Evolutionary conservation across 495 filamentous ascomycete species (phyloP), one percentile per base, ranked within the genome.

Genomic region (Echria macrotheca): DNA sequence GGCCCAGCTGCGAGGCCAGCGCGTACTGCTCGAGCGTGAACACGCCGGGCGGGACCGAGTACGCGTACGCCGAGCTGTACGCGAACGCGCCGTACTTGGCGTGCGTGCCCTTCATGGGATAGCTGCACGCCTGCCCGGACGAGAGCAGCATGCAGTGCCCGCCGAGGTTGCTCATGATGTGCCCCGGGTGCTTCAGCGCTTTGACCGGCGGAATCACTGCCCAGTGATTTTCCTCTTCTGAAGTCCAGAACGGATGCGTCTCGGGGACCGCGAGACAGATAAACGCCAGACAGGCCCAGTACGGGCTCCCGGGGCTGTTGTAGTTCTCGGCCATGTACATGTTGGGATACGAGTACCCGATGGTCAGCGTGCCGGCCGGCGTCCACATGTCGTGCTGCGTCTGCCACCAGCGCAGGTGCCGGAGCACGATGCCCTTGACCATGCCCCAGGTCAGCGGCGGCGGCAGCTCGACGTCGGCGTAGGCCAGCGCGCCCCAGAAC

Each of bases 81-180:
- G 85, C 84, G 61, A 89, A 89, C 52, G 79, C 76, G 15, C 86
- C 86, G 65, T 91, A 91, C 57, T 90, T 90, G 49, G 86, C 83
- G 59, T 89, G 85, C 2, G 84, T 87, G 18, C 82, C 85, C 61
- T 82, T 85, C 65, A 89, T 78, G 0, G 85, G 82, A 62, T 89
- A 89, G 62, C 84, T 81, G 68, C 86, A 89, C 26, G 80, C 82
- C 56, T 89, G 85, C 11, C 86, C 86, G 0, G 81, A 84, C 3
- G 80, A 84, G 3, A 91, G 75, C 12, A 89, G 70, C 68, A 87
- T 83, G 29, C 82, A 81, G 60, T 87, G 85, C 21, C 78, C 78
- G 31, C 77, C 81, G 22, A 79, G 73, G 51, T 79, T 67, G 58
- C 68, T 75, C 60, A 76, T 73, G 55, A 91, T 88, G 58, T 89